Conservation (phyloP, 2,329 filamentous ascomycete species). For the Pyrenophora tritici-repentis region DNA sequence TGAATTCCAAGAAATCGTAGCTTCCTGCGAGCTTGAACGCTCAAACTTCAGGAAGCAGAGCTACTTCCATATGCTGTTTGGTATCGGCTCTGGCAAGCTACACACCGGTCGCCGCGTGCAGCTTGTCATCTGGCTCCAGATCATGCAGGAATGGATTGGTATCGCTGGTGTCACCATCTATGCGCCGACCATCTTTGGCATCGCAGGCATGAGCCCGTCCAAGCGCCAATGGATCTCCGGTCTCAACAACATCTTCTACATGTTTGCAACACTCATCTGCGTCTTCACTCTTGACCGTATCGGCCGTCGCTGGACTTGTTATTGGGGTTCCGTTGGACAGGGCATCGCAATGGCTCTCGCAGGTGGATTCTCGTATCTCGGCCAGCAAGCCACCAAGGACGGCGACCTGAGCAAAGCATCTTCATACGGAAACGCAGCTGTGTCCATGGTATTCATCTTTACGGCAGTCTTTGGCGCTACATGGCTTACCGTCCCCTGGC, state of each 20-base stretch:
- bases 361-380: constrained; percentile 64
- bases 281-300: constrained; percentile 73
- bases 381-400: constrained; percentile 54
- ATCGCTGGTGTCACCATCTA: constrained; percentile 66
- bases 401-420: constrained; percentile 54
- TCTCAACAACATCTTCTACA: constrained; percentile 60
- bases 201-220: constrained; percentile 65
- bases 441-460: constrained; percentile 73
- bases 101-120: constrained; percentile 71
- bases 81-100: constrained; percentile 66
- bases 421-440: constrained; percentile 66
- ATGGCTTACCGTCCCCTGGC: constrained; percentile 62
- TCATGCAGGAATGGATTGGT: constrained; percentile 66
- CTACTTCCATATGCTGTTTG: constrained; percentile 70
- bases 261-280: constrained; percentile 69
- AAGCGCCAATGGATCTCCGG: constrained; percentile 51
- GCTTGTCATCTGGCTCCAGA: constrained; percentile 72
- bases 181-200: constrained; percentile 64
- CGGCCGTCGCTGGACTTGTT: constrained; percentile 70
- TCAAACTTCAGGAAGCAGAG: constrained; percentile 57
- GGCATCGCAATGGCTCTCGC: constrained; percentile 71
- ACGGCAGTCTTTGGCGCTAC: constrained; percentile 68
- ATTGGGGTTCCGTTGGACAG: constrained; percentile 69
- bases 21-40: constrained; percentile 64
- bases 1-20: constrained; percentile 70